phyloP scores from a whole-genome alignment of 2,329 filamentous ascomycete species.

The Aspergillus aculeatus region DNA sequence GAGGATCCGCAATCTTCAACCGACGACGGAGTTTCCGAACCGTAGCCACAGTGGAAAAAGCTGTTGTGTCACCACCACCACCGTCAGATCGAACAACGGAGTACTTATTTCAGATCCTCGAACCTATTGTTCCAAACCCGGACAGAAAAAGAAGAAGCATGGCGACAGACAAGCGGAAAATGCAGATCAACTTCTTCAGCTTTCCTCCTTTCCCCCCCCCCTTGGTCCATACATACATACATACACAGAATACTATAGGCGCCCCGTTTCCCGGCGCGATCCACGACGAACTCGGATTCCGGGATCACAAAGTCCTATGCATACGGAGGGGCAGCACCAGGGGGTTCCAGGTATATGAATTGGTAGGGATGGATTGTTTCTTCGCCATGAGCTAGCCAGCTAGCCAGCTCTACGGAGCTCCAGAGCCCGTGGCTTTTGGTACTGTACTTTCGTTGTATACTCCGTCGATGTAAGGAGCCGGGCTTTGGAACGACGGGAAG shows the following conservation, averaged over 20 bases:
- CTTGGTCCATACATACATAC: not conserved
- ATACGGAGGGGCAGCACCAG: conserved; percentile 2
- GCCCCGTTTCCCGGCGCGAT: not conserved
- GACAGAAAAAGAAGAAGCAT: no score
- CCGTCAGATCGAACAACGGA: not conserved
- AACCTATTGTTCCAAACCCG: not conserved
- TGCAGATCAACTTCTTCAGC: not conserved
- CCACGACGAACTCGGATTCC: conserved; percentile 8
- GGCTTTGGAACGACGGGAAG: not conserved
- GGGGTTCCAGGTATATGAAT: not conserved
- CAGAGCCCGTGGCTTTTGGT: not conserved
- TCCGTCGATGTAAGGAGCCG: no score
- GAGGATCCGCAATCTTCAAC: not conserved
- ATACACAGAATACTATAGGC: not conserved
- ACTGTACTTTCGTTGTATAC: no score
- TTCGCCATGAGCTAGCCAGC: not conserved
- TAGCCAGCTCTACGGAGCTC: no score
- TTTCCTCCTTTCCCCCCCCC: not conserved
- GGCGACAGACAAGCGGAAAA: no score
- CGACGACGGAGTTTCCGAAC: not conserved
- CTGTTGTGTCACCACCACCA: no score
- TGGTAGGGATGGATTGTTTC: not conserved
- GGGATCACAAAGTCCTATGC: conserved; percentile 15
- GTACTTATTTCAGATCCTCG: not conserved
- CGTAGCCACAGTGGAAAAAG: no score